Evolutionary conservation across 2,329 filamentous ascomycete species (phyloP), one percentile per base, ranked within the genome.

Genomic region (Capronia coronata): DNA sequence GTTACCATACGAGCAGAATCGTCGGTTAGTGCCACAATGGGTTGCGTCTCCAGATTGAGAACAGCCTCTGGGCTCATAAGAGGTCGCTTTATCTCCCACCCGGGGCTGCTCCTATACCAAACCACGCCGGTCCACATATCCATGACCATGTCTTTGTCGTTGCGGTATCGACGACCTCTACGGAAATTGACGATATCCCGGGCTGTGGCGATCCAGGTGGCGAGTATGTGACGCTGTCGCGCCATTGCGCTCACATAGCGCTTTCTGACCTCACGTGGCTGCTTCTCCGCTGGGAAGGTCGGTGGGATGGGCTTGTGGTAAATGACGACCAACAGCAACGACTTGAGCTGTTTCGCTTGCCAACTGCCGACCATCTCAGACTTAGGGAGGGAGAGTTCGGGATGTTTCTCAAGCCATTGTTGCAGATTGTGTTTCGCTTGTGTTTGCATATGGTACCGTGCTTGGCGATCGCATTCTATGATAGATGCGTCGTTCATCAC

Each of bases 211-310:
- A 27, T 29, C 41, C 41, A 53, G 16, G 23, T 14, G 9, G 16
- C 21, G 13, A 53, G 11, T 13, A 45, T 18, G n/a, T 25, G 22
- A 19, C 50, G 19, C 38, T 53, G 50, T n/a, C 34, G 41, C 5
- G 14, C 10, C 37, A 46, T 48, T 2, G 50, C 50, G 23, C 30
- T 38, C 16, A 51, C 14, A 5, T n/a, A n/a, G 29, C 37, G 35
- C 30, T 21, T 27, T 2, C 38, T 14, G 4, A n/a, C n/a, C n/a
- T n/a, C n/a, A n/a, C n/a, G n/a, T n/a, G n/a, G n/a, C n/a, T n/a
- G n/a, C n/a, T n/a, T n/a, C n/a, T n/a, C n/a, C n/a, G n/a, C n/a
- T n/a, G n/a, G n/a, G n/a, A n/a, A n/a, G n/a, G n/a, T n/a, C n/a
- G n/a, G n/a, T 6, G 39, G 14, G 18, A 39, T 43, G 1, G 30